Evolutionary conservation across 192 early-diverging fungal species (phyloP).

Genomic region (Coemansia sp.): DNA sequence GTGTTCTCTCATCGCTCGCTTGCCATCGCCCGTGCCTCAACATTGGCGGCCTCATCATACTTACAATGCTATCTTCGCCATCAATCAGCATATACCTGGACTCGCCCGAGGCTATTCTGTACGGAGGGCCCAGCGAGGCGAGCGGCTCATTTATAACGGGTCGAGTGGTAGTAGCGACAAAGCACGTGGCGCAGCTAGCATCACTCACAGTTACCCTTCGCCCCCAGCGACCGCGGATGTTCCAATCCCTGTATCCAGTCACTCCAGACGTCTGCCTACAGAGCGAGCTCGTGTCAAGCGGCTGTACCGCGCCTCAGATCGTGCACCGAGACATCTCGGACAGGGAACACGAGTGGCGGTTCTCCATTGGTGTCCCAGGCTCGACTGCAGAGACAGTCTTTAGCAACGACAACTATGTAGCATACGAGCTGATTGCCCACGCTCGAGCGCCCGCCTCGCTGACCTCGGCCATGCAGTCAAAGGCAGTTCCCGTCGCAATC

Average conservation of each 20-base stretch:
- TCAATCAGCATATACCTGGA: slow-evolving; percentile 26
- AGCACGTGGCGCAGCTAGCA: slow-evolving; percentile 17
- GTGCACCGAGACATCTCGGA: slow-evolving; percentile 7
- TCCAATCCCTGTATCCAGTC: slow-evolving; percentile 28
- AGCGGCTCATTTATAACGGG: slow-evolving; percentile 32
- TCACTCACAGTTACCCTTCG: slow-evolving; percentile 37
- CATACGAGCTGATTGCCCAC: slow-evolving; percentile 45
- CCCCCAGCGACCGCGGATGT: slow-evolving; percentile 35
- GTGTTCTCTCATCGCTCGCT: too few relatives aligned
- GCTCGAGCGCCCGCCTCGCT: slow-evolving; percentile 20
- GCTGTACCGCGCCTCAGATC: slow-evolving; percentile 12
- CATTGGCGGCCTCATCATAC: not conserved
- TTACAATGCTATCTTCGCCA: slow-evolving; percentile 21
- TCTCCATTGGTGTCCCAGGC: slow-evolving; percentile 36
- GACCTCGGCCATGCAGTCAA: slow-evolving; percentile 18
- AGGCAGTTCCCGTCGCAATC: slow-evolving; percentile 20
- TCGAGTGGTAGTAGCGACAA: slow-evolving; percentile 26
- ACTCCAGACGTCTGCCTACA: slow-evolving; percentile 22
- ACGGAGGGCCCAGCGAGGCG: slow-evolving; percentile 42
- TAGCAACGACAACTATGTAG: slow-evolving; percentile 23
- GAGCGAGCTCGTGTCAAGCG: slow-evolving; percentile 20
- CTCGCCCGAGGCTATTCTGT: slow-evolving; percentile 31
- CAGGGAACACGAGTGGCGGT: slow-evolving; percentile 39
- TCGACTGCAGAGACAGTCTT: slow-evolving; percentile 35
- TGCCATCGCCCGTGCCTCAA: not conserved